Evolutionary conservation across 306 rosid species (phyloP), one percentile per base, ranked within the genome.

Genomic region (Corylus avellana): DNA sequence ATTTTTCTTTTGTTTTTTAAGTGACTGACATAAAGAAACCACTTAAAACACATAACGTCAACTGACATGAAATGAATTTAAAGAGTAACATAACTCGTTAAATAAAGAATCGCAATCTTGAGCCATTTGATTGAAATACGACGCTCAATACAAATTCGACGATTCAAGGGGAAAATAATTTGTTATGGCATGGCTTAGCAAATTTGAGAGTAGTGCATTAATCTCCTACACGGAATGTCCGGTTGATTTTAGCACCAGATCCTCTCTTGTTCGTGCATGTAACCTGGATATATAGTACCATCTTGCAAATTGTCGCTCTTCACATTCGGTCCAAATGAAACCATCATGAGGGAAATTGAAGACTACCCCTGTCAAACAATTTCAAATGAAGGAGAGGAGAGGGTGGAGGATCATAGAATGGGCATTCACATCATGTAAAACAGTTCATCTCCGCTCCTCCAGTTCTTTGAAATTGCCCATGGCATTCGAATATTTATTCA

Each of bases 311-410:
- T 56, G 62, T 12, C 62, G 22, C 20, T 0, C 0, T 5, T 18
- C 22, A 56, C 3, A 2, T n/a, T 56, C 29, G 0, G 27, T 1
- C 3, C 9, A 56, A 8, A 56, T 1, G 62, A 56, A 56, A 8
- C 85, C 85, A n/a, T 82, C 78, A 74, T 84, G 87, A 72, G 84
- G 87, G 49, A 84, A 80, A 78, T 80, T 84, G 75, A 77, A 80
- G 66, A 84, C 20, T 56, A 80, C 0, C 73, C 22, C 76, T 74
- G 49, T 79, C 87, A 48, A 84, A 79, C 16, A 70, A 16, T 78
- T 16, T 79, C 57, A 20, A 12, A 8, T 7, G 2, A 84, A 22
- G 25, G 25, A 22, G 25, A 61, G 9, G 3, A 2, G 7, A 56
- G 71, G 64, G 72, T 80, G 75, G n/a, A 2, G n/a, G 61, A 54